These are phyloP conservation scores for Podospora didyma DNA, from an alignment of 495 filamentous ascomycete species.

Conservation along the genomic window DNA sequence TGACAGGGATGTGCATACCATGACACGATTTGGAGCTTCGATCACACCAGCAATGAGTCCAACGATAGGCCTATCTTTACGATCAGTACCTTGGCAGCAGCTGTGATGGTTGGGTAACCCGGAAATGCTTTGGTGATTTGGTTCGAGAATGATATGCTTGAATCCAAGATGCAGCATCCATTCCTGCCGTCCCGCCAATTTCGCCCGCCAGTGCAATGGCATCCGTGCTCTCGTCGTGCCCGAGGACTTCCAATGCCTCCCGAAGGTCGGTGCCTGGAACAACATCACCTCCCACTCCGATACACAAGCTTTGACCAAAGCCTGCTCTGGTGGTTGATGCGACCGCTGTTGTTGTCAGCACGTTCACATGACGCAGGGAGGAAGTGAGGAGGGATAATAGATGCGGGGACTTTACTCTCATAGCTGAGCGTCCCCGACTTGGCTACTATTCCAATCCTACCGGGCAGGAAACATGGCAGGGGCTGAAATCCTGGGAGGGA, in stretches of 20 bases:
- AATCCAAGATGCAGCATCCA: slow-evolving; percentile 79
- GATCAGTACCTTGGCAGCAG: too few species aligned
- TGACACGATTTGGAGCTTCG: slow-evolving; percentile 63
- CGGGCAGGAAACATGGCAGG: slow-evolving; percentile 67
- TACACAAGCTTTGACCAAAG: slow-evolving; percentile 79
- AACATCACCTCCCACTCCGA: slow-evolving; percentile 86
- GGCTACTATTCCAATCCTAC: slow-evolving; percentile 75
- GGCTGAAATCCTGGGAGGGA: slow-evolving; percentile 82
- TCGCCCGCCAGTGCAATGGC: slow-evolving; percentile 84
- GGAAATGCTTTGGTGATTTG: slow-evolving; percentile 61
- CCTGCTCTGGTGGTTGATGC: slow-evolving; percentile 78
- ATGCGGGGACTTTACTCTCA: slow-evolving; percentile 40
- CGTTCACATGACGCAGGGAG: not conserved
- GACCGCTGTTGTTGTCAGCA: slow-evolving; percentile 46
- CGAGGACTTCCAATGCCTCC: slow-evolving; percentile 70
- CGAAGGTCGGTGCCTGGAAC: slow-evolving; percentile 77
- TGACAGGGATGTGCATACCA: too few species aligned
- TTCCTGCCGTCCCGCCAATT: slow-evolving; percentile 76
- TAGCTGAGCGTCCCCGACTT: slow-evolving; percentile 90
- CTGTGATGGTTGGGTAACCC: too few species aligned
- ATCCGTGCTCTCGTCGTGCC: slow-evolving; percentile 70
- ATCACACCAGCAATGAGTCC: slow-evolving; percentile 70
- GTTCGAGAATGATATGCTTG: slow-evolving; percentile 58
- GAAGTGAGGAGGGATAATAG: not conserved
- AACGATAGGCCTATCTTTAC: slow-evolving; percentile 62